Percentiles rank a stretch among this genome's conserved stretches.
Conservation (phyloP, 352 stramenopile species). For the Globisporangium radiosum region DNA sequence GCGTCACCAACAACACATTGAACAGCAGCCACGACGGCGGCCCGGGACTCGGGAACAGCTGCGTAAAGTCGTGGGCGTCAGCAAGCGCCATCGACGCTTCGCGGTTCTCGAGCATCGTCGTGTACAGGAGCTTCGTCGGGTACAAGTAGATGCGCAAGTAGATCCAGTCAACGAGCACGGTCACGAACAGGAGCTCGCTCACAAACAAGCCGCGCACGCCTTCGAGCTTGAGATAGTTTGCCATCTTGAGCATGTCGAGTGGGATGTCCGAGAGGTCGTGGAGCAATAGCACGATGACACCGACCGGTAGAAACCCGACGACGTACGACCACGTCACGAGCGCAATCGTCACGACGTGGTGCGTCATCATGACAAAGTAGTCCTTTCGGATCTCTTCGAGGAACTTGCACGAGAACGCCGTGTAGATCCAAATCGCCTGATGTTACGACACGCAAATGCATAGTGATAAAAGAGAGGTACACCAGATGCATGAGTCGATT, state of each 20-base stretch:
- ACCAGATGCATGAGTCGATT: not conserved
- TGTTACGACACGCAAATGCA: not conserved
- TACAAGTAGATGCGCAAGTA: constrained; percentile 87
- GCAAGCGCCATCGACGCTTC: constrained; percentile 69
- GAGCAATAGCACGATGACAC: constrained; percentile 77
- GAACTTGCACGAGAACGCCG: constrained; percentile 86
- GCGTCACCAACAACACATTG: constrained; percentile 64
- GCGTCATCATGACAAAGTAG: constrained; percentile 88
- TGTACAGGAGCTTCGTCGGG: constrained; percentile 75
- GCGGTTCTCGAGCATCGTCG: constrained; percentile 63
- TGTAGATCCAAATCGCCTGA: constrained; percentile 87
- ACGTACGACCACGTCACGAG: constrained; percentile 82
- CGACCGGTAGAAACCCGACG: constrained; percentile 75
- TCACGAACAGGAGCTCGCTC: constrained; percentile 70
- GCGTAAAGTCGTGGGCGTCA: constrained; percentile 62
- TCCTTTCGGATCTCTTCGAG: constrained; percentile 86
- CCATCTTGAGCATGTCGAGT: constrained; percentile 87
- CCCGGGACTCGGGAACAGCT: constrained; percentile 57
- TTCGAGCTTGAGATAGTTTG: constrained; percentile 87
- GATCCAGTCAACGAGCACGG: constrained; percentile 59
- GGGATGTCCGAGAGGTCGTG: constrained; percentile 87
- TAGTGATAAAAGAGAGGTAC: not conserved
- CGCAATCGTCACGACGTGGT: constrained; percentile 84
- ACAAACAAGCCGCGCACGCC: constrained; percentile 58
- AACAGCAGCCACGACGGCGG: constrained; percentile 79